phyloP scores from a whole-genome alignment of 2,329 filamentous ascomycete species.

The Fusarium nanum region DNA sequence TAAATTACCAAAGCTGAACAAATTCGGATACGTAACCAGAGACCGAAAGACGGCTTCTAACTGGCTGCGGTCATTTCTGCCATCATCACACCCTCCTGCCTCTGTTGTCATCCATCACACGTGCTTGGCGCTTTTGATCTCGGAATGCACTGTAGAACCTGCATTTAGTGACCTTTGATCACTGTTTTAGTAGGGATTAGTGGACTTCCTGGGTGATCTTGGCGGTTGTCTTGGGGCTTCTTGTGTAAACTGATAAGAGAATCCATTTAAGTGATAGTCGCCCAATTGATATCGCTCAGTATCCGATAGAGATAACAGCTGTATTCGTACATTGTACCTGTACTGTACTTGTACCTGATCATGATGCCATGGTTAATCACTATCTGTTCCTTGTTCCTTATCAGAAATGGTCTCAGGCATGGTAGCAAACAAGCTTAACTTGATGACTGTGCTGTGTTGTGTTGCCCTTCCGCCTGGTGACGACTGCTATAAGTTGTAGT shows the following conservation, averaged over 20 bases:
- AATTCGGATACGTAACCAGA: conserved; percentile 54
- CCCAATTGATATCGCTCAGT: conserved; percentile 24
- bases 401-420: conserved; percentile 23
- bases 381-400: conserved; percentile 26
- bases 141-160: conserved; percentile 34
- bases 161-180: conserved; percentile 25
- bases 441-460: conserved; percentile 15
- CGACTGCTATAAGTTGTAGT: conserved; percentile 43
- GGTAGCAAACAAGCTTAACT: conserved; percentile 40
- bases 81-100: conserved; percentile 23
- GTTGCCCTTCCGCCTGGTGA: conserved; percentile 22
- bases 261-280: conserved; percentile 24
- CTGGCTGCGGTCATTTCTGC: conserved; percentile 29
- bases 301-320: conserved; percentile 38
- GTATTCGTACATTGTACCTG: not conserved
- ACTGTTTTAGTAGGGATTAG: conserved; percentile 23
- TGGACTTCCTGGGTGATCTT: conserved; percentile 11
- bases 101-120: conserved; percentile 12
- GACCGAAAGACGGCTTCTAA: conserved; percentile 35
- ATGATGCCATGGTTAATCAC: conserved; percentile 35
- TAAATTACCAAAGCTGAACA: conserved; percentile 44
- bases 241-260: conserved; percentile 35
- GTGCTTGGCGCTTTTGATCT: conserved; percentile 39
- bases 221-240: conserved; percentile 12
- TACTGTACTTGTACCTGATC: conserved; percentile 2